These are phyloP conservation scores for Eucalyptus tenuipes DNA, from an alignment of 345 rosid species.

Conservation along the genomic window DNA sequence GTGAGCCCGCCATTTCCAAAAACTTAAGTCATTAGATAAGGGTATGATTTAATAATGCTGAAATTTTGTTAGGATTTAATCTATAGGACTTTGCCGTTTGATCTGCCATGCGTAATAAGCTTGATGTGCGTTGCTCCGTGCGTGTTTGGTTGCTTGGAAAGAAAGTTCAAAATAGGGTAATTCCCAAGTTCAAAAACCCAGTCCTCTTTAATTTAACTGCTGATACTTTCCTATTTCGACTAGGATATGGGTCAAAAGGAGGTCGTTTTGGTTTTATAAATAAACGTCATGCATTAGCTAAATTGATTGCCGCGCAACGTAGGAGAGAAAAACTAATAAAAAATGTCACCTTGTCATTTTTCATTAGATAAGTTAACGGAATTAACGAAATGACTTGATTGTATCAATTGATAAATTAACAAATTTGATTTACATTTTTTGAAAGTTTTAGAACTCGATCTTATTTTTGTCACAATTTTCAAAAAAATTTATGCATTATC, in stretches of 20 bases:
- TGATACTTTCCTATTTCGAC: no score
- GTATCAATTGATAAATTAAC: accelerated
- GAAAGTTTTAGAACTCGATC: accelerated
- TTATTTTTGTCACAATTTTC: accelerated
- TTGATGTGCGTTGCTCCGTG: no score
- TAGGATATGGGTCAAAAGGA: background rate
- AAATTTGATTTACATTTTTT: accelerated
- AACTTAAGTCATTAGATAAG: no score
- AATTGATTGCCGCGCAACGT: accelerated
- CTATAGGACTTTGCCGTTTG: no score
- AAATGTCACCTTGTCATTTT: accelerated
- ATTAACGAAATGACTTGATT: accelerated
- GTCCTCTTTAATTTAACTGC: no score
- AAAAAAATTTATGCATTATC: accelerated
- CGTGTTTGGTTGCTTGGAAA: no score
- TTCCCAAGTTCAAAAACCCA: no score
- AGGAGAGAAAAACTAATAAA: background rate
- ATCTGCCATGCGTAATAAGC: no score
- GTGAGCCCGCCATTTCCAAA: no score
- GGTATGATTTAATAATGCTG: accelerated
- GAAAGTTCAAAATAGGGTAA: no score
- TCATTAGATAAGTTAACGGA: accelerated
- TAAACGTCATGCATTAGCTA: background rate
- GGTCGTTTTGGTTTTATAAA: accelerated
- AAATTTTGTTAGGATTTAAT: no score